Evolutionary conservation across 768 basidiomycete genomes (phyloP), one percentile per base, ranked within the genome.

Genomic region (Rhodotorula sphaerocarpa): DNA sequence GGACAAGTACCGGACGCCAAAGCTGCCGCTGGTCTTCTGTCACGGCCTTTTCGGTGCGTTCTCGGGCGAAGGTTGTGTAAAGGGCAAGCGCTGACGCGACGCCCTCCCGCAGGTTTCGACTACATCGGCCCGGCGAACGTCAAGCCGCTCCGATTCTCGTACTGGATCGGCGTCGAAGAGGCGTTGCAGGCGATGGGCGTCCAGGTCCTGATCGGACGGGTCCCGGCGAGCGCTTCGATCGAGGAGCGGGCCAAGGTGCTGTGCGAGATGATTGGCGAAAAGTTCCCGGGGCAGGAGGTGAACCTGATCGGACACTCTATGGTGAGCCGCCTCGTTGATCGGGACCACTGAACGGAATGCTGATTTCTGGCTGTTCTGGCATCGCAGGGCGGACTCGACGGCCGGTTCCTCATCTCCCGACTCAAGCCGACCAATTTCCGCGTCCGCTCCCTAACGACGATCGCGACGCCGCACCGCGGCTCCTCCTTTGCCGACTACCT

Each of bases 161-260:
- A 99, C 75, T 99, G 95, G 95, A 82, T 93, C 42, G 95, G 95
- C 11, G 93, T 99, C 67, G 86, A 87, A 72, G 89, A 96, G 73
- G 90, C 87, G 23, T 79, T 99, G 11, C 85, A 92, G 71, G 81
- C 86, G 42, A 90, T 87, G 72, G 92, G 90, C 23, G 82, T 82
- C 18, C 86, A 97, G 73, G 87, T 96, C 41, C 81, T 97, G 70
- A 87, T 96, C 71, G 90, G 91, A 0, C 83, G 90, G 20, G 92
- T 97, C 1, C 92, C 95, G 2, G 65, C 70, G 2, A 46, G 55
- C 21, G 71, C 66, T 5, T 65, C 63, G 27, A 87, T 90, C 21
- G 77, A 85, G 53, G 88, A 95, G 68, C 81, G 95, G 57, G 95
- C 95, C 3, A 84, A 84, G 69, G 90, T 92, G 18, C 82, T 99